Evolutionary conservation across 1,284 basidiomycete genomes (phyloP).

Genomic region (Ceratobasidium sp.): DNA sequence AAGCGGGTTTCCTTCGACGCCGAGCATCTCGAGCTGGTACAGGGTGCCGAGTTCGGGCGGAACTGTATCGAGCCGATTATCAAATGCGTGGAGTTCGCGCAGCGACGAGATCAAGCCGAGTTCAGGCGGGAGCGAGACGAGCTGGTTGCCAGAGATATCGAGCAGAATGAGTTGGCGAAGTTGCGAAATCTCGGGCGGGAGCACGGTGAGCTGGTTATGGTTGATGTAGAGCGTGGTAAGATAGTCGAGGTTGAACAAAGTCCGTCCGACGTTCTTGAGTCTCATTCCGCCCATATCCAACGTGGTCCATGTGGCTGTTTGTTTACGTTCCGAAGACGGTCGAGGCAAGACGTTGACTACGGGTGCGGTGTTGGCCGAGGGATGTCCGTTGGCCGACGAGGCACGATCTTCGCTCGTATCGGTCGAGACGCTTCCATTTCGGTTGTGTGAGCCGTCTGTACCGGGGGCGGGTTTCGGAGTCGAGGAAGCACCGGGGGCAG

Average conservation of each 20-base stretch:
- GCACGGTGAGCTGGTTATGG: conserved; percentile 85
- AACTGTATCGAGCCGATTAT: conserved; percentile 88
- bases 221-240: conserved; percentile 97
- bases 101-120: conserved; percentile 91
- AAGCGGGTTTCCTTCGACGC: conserved; percentile 96
- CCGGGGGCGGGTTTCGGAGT: conserved; percentile 58
- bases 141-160: conserved; percentile 91
- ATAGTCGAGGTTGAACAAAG: conserved; percentile 91
- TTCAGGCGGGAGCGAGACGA: conserved; percentile 84
- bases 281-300: conserved; percentile 97
- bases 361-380: conserved; percentile 76
- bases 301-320: conserved; percentile 85
- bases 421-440: conserved; percentile 49
- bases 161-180: conserved; percentile 90
- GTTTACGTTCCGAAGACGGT: conserved; percentile 66
- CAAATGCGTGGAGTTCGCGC: conserved; percentile 94
- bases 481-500: conserved; percentile 71
- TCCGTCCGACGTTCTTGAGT: conserved; percentile 88
- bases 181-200: conserved; percentile 87
- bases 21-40: conserved; percentile 92
- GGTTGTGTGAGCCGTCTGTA: conserved; percentile 54
- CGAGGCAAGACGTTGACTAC: conserved; percentile 60
- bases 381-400: conserved; percentile 60
- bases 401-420: conserved; percentile 53
- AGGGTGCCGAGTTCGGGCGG: conserved; percentile 91